Conservation (phyloP, 805 yeast genomes). For the Cyberlindnera nakhonratchasimensis region DNA sequence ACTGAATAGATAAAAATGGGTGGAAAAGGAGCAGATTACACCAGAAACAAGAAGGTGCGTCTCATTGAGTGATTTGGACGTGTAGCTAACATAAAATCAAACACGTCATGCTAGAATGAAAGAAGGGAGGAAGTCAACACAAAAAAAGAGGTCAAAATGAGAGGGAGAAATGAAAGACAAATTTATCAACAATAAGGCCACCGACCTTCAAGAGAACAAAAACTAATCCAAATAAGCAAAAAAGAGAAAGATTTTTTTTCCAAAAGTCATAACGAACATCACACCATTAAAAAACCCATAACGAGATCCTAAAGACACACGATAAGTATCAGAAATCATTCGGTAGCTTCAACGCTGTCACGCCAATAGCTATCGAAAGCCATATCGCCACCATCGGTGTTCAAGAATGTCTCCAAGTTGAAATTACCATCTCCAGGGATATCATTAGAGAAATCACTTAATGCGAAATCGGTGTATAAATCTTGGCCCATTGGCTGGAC, state of each 20-base stretch:
- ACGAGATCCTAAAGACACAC: neutral
- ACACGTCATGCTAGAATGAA: neutral
- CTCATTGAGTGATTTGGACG: no score
- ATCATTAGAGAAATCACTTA: constrained; percentile 32
- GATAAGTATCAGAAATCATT: constrained; percentile 11
- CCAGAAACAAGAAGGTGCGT: neutral
- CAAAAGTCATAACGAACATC: neutral
- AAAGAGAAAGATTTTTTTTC: neutral
- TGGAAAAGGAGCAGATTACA: neutral
- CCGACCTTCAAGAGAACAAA: neutral
- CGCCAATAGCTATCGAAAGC: constrained; percentile 39
- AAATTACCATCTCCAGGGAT: constrained; percentile 36
- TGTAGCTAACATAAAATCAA: no score
- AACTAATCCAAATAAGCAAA: neutral
- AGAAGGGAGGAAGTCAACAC: neutral
- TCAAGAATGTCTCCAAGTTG: constrained; percentile 43
- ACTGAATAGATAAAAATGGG: neutral
- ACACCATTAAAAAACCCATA: constrained; percentile 1
- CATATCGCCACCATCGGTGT: constrained; percentile 36
- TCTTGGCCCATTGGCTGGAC: constrained; percentile 29
- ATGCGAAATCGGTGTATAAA: constrained; percentile 31
- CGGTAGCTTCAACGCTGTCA: constrained; percentile 40
- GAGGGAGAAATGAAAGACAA: no score
- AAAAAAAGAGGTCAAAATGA: neutral
- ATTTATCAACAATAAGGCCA: no score